Evolutionary conservation across 1,284 basidiomycete genomes (phyloP).

Genomic region (Golubevia pallescens): DNA sequence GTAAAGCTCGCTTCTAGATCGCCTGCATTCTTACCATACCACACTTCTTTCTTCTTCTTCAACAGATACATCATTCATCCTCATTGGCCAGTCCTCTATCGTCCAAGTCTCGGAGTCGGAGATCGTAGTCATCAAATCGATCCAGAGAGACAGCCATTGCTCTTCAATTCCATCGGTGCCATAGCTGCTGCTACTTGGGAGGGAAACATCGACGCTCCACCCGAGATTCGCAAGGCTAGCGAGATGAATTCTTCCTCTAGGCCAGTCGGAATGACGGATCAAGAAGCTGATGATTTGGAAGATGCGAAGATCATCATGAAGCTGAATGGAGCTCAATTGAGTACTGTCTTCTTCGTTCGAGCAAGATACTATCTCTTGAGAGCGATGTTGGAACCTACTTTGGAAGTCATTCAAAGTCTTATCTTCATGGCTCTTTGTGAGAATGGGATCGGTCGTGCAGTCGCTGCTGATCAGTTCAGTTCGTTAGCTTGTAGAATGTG

Average conservation of each 20-base stretch:
- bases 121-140: conserved; percentile 23
- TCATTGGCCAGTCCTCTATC: conserved; percentile 39
- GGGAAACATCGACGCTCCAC: no score
- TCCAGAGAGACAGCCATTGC: conserved; percentile 32
- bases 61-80: conserved; percentile 30
- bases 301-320: no score
- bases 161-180: conserved; percentile 34
- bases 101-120: conserved; percentile 18
- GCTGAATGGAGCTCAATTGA: no score
- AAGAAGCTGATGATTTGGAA: no score
- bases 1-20: no score
- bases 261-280: no score
- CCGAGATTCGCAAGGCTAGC: no score
- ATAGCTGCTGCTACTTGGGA: conserved; percentile 34
- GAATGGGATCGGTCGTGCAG: conserved; percentile 15
- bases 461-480: not conserved
- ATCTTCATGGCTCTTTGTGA: conserved; percentile 44
- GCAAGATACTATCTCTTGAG: conserved; percentile 39
- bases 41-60: conserved; percentile 19
- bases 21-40: no score
- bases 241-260: no score
- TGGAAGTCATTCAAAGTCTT: conserved; percentile 37
- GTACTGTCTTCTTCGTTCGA: conserved; percentile 32
- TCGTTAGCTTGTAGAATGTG: not conserved
- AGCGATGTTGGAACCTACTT: conserved; percentile 33